Evolutionary conservation across 2,329 filamentous ascomycete genomes (phyloP).

Genomic region (Colletotrichum costaricense): DNA sequence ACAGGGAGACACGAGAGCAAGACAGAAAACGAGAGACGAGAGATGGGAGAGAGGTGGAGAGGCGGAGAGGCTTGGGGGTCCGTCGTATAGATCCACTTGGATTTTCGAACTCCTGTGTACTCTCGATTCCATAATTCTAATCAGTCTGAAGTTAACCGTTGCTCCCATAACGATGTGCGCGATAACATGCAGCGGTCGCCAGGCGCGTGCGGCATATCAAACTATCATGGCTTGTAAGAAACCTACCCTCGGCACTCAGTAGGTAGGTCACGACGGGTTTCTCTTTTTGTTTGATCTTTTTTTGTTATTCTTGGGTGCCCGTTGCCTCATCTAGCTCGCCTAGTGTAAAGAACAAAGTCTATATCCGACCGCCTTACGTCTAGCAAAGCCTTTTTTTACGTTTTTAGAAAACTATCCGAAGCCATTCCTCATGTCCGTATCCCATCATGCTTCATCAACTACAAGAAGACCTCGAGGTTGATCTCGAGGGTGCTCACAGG

Average conservation of each 20-base stretch:
- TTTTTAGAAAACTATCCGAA: neutral
- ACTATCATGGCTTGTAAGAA: too few relatives aligned
- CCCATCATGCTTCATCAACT: conserved; percentile 43
- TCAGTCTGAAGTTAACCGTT: neutral
- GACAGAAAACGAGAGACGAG: neutral
- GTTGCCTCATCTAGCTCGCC: conserved; percentile 15
- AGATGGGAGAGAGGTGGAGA: neutral
- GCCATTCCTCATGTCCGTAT: conserved; percentile 30
- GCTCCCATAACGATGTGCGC: too few relatives aligned
- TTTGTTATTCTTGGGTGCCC: conserved; percentile 6
- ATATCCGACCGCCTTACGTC: conserved; percentile 4
- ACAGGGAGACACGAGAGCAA: neutral
- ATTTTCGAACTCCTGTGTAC: conserved; percentile 20
- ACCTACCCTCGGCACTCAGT: too few relatives aligned
- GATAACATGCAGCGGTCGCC: too few relatives aligned
- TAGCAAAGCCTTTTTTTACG: conserved; percentile 17
- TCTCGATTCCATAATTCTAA: conserved; percentile 32
- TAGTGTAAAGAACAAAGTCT: conserved; percentile 10
- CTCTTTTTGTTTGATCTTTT: conserved; percentile 26
- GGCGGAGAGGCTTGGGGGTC: neutral
- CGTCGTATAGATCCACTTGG: conserved; percentile 28
- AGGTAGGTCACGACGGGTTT: neutral
- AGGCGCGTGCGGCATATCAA: too few relatives aligned
- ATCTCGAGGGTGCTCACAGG: conserved; percentile 95
- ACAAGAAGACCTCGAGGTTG: conserved; percentile 94